phyloP scores from a whole-genome alignment of 768 basidiomycete genomes.

The Tricholoma flavovirens region DNA sequence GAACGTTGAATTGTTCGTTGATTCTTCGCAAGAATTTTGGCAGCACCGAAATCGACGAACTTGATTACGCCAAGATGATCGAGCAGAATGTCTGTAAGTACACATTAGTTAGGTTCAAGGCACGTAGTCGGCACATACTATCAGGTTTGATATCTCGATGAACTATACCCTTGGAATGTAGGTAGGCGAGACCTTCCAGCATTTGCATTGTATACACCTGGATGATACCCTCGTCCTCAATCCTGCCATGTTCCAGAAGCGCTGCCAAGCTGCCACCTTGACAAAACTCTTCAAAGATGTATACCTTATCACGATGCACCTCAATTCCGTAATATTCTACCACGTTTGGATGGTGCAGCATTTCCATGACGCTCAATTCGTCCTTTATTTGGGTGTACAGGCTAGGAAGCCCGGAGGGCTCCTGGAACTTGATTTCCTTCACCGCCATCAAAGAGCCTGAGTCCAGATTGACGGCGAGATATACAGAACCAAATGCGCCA shows the following conservation, averaged over 20 bases:
- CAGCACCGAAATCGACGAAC: conserved; percentile 96
- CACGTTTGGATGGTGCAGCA: conserved; percentile 95
- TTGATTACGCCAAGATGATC: conserved; percentile 90
- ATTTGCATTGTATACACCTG: conserved; percentile 97
- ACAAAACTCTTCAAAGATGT: conserved; percentile 98
- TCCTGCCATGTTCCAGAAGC: conserved; percentile 85
- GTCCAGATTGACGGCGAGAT: conserved; percentile 94
- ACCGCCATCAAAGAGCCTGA: conserved; percentile 97
- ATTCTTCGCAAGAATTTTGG: conserved; percentile 91
- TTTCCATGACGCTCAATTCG: conserved; percentile 96
- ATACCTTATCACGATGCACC: conserved; percentile 97
- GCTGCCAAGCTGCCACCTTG: conserved; percentile 90
- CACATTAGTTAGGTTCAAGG: conserved; percentile 1
- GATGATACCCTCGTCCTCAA: conserved; percentile 94
- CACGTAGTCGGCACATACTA: conserved; percentile 55
- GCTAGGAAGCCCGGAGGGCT: conserved; percentile 80
- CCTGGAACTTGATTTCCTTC: conserved; percentile 97
- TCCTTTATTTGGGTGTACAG: conserved; percentile 92
- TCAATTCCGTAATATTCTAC: conserved; percentile 99
- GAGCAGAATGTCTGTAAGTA: conserved; percentile 78
- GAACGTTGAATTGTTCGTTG: conserved; percentile 75
- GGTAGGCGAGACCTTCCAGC: conserved; percentile 88
- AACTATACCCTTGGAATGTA: conserved; percentile 88
- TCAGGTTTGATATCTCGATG: conserved; percentile 99
- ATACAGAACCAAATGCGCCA: conserved; percentile 99